Percentiles rank a stretch among this genome's conserved stretches.
phyloP scores from a whole-genome alignment of 2,329 filamentous ascomycete species.

The Geoglossum cookeanum region DNA sequence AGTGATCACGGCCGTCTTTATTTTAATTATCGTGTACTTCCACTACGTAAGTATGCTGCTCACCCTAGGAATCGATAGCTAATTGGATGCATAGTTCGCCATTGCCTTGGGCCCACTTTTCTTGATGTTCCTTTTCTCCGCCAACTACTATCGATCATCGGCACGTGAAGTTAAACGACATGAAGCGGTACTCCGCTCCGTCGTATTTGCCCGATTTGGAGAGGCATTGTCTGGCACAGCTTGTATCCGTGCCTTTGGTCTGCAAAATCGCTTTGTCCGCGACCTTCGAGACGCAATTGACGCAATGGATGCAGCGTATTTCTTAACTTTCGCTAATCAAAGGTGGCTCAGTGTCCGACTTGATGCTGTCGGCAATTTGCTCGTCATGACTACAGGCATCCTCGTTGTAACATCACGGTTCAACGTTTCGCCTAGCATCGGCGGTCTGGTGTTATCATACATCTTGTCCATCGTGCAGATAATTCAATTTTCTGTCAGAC shows the following conservation, averaged over 20 bases:
- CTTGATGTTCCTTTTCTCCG: slow-evolving; percentile 59
- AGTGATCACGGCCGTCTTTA: slow-evolving; percentile 63
- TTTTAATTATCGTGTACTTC: slow-evolving; percentile 86
- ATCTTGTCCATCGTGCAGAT: slow-evolving; percentile 86
- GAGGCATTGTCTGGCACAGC: slow-evolving; percentile 72
- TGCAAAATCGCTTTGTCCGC: slow-evolving; percentile 53
- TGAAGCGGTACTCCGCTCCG: slow-evolving; percentile 72
- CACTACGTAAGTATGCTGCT: slow-evolving; percentile 38
- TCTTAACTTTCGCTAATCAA: slow-evolving; percentile 87
- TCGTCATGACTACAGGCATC: slow-evolving; percentile 79
- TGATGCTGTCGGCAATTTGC: slow-evolving; percentile 61
- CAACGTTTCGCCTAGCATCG: slow-evolving; percentile 64
- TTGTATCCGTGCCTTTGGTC: slow-evolving; percentile 75
- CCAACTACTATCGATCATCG: slow-evolving; percentile 76
- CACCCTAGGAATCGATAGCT: not conserved
- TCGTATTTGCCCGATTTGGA: slow-evolving; percentile 76
- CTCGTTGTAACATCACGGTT: slow-evolving; percentile 85
- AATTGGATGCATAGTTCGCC: slow-evolving; percentile 32
- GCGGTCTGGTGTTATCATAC: slow-evolving; percentile 77
- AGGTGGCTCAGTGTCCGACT: slow-evolving; percentile 77
- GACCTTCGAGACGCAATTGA: slow-evolving; percentile 60
- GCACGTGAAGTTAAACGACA: slow-evolving; percentile 89
- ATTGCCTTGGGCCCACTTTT: slow-evolving; percentile 51
- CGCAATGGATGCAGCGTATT: slow-evolving; percentile 87
- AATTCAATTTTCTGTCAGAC: slow-evolving; percentile 87